Evolutionary conservation across 768 basidiomycete genomes (phyloP).

Genomic region (Ramaria sp.): DNA sequence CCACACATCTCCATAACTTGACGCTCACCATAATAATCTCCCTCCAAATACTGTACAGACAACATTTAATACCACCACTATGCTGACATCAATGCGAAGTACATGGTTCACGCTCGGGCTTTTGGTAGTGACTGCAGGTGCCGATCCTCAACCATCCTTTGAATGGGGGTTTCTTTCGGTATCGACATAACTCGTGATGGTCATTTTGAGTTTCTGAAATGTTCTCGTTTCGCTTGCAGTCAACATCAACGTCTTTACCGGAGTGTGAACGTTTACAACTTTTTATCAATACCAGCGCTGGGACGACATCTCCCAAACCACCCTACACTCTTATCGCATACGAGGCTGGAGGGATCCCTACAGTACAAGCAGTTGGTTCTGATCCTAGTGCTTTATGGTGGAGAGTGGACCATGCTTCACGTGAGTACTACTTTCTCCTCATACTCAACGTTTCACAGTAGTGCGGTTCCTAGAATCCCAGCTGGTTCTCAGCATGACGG

Average conservation of each 20-base stretch:
- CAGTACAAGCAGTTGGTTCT: conserved; percentile 25
- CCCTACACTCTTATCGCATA: conserved; percentile 35
- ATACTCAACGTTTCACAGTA: not conserved
- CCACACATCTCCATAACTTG: too few species aligned
- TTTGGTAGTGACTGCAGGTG: not conserved
- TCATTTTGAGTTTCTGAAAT: not conserved
- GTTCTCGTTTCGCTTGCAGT: not conserved
- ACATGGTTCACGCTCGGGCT: not conserved
- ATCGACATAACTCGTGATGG: not conserved
- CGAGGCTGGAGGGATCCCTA: conserved; percentile 24
- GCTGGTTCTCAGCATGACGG: conserved; percentile 33
- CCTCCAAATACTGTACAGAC: too few species aligned
- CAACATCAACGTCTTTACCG: not conserved
- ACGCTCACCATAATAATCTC: too few species aligned
- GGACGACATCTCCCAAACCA: conserved; percentile 13
- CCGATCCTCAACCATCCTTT: too few species aligned
- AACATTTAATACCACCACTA: too few species aligned
- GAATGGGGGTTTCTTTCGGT: not conserved
- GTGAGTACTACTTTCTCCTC: conserved; percentile 19
- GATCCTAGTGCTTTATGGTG: conserved; percentile 25
- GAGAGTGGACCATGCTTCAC: conserved; percentile 27
- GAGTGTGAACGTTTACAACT: not conserved
- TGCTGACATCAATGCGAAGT: not conserved
- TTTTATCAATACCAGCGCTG: not conserved
- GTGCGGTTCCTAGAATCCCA: conserved; percentile 24